Percentiles rank a stretch among this genome's conserved stretches.
phyloP scores from a whole-genome alignment of 2,329 filamentous ascomycete species.

The Alternaria burnsii region DNA sequence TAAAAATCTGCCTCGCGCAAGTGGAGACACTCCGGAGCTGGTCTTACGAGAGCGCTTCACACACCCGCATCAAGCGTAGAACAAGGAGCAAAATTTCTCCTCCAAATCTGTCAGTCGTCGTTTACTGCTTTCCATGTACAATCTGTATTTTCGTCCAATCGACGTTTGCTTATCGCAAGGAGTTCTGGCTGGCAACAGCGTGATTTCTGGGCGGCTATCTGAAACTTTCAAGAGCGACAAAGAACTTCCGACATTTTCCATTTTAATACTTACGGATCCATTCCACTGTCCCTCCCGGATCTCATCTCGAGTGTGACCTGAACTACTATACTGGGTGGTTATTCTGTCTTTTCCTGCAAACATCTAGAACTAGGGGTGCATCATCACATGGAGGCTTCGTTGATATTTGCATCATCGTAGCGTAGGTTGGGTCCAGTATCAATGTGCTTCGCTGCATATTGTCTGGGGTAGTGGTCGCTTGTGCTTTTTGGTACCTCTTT shows the following conservation, averaged over 20 bases:
- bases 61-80: constrained; percentile 17
- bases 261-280: constrained; percentile 15
- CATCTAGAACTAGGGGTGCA: constrained; percentile 38
- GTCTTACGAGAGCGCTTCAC: constrained; percentile 38
- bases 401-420: constrained; percentile 36
- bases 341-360: constrained; percentile 34
- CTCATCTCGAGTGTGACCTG: constrained; percentile 13
- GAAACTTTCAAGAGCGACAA: constrained; percentile 30
- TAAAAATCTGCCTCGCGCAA: constrained; percentile 24
- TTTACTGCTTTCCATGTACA: constrained; percentile 33
- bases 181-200: constrained; percentile 28
- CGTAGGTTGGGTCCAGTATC: constrained; percentile 30
- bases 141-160: constrained; percentile 27
- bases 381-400: constrained; percentile 33
- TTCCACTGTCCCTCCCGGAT: constrained; percentile 14
- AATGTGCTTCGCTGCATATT: constrained; percentile 32
- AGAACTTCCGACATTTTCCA: constrained; percentile 26
- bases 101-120: constrained; percentile 9
- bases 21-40: constrained; percentile 38
- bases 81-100: constrained; percentile 14
- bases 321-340: constrained; percentile 34
- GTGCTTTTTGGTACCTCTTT: constrained; percentile 29
- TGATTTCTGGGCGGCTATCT: constrained; percentile 35
- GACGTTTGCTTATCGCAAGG: constrained; percentile 23
- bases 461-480: constrained; percentile 36